Evolutionary conservation across 257 asterid species (phyloP).

Genomic region (Nicotiana otophora): DNA sequence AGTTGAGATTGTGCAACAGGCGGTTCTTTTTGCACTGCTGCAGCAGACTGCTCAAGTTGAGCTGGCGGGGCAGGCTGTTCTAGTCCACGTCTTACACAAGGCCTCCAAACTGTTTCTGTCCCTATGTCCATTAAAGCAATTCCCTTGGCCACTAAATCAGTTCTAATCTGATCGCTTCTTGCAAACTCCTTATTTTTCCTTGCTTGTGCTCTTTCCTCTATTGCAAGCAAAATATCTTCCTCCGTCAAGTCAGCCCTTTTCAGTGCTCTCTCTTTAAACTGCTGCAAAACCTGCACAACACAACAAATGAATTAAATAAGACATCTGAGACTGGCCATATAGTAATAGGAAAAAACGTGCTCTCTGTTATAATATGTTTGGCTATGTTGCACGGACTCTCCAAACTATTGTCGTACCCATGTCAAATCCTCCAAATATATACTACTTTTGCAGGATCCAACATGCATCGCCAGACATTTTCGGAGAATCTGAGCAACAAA

Average conservation of each 20-base stretch:
- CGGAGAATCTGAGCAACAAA: too few species aligned
- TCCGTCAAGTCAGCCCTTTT: not conserved
- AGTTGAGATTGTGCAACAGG: too few species aligned
- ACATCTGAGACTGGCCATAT: not conserved
- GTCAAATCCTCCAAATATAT: too few species aligned
- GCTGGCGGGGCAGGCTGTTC: slow-evolving; percentile 11
- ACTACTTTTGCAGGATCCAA: too few species aligned
- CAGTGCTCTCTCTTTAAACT: not conserved
- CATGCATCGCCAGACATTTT: too few species aligned
- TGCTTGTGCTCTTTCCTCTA: not conserved
- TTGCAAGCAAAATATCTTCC: not conserved
- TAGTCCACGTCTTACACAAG: too few species aligned
- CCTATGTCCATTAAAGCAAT: not conserved
- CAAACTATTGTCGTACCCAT: too few species aligned
- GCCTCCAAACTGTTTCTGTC: too few species aligned
- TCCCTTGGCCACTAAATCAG: not conserved
- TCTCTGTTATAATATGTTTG: not conserved
- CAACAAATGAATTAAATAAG: not conserved
- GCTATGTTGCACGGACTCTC: too few species aligned
- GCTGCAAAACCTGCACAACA: slow-evolving; percentile 21
- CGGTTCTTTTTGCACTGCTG: slow-evolving; percentile 1
- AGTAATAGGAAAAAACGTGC: not conserved
- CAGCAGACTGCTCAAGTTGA: slow-evolving; percentile 2
- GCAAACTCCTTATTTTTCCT: not conserved
- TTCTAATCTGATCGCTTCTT: not conserved